Base-by-base conservation (phyloP, 176 grass and related monocot genomes). In the Panicum miliaceum region DNA sequence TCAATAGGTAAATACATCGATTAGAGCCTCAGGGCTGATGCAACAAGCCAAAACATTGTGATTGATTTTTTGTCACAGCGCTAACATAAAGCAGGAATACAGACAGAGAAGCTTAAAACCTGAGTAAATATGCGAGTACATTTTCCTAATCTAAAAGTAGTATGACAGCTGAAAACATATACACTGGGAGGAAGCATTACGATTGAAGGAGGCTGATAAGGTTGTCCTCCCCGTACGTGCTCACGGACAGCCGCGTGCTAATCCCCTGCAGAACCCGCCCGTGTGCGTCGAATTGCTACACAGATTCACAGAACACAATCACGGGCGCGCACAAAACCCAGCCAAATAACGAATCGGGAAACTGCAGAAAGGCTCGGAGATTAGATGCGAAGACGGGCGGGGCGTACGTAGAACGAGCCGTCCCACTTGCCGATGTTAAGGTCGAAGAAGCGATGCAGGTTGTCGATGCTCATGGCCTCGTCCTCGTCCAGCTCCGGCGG, bases 201-300 rank as follows among this genome's bases (percentile, higher is more conserved):
- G 96, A 92, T 94, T 99, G 96, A 74, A 96, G 74, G 38, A 99
- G 93, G 81, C 96, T 99, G 64, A 90, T 92, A 60, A 99, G 91
- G 40, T 96, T 73, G 35, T 85, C 93, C 88, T 94, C 93, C 22
- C 96, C 96, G 29, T 99, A 99, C 0, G 96, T 89, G 84, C 86
- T 94, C 57, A 78, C 91, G 23, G 96, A 99, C n/a, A 99, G 84
- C 45, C 89, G 85, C 45, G 93, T 99, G 75, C 73, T 90, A 59
- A 99, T 87, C 64, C 54, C 84, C 74, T 99, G 91, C 78, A 94
- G 68, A 36, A 88, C 26, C 64, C 86, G 92, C 70, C 91, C 96
- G 15, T 79, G 82, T 22, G 89, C 82, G 38, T 99, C 96, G 87
- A 99, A 99, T 99, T 99, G 96, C 93, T 99, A 78, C 46, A 36